These are phyloP conservation scores for Dionaea muscipula DNA, from an alignment of 179 eudicot species.

Conservation along the genomic window DNA sequence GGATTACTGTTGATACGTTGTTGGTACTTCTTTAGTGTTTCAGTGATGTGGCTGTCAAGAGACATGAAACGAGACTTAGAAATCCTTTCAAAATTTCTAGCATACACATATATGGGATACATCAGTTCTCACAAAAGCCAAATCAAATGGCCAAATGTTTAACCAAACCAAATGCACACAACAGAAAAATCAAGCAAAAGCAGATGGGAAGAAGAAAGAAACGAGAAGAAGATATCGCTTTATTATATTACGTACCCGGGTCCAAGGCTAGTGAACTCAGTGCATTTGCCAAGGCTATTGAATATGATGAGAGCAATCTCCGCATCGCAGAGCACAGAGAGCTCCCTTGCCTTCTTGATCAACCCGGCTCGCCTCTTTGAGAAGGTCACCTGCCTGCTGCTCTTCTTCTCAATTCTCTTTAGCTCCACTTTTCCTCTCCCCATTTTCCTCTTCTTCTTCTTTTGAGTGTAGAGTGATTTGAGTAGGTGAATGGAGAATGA, in stretches of 20 bases:
- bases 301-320: not conserved
- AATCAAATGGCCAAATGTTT: too few species aligned
- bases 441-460: too few species aligned
- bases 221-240: too few species aligned
- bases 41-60: conserved; percentile 29
- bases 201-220: too few species aligned
- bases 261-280: not conserved
- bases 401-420: conserved; percentile 1
- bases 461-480: too few species aligned
- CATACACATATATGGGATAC: too few species aligned
- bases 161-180: too few species aligned
- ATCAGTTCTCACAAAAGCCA: too few species aligned
- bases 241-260: not conserved
- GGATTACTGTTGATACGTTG: conserved; percentile 41
- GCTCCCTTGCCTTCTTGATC: not conserved
- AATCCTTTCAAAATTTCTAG: too few species aligned
- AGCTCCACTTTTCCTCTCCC: conserved; percentile 5
- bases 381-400: not conserved
- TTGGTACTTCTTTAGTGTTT: conserved; percentile 74
- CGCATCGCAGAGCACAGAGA: conserved; percentile 1
- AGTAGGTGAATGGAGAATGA: too few species aligned
- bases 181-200: too few species aligned
- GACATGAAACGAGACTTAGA: not conserved
- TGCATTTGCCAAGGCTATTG: not conserved
- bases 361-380: not conserved